Base-by-base conservation (phyloP, 768 basidiomycete species). In the Boletus sensibilis region DNA sequence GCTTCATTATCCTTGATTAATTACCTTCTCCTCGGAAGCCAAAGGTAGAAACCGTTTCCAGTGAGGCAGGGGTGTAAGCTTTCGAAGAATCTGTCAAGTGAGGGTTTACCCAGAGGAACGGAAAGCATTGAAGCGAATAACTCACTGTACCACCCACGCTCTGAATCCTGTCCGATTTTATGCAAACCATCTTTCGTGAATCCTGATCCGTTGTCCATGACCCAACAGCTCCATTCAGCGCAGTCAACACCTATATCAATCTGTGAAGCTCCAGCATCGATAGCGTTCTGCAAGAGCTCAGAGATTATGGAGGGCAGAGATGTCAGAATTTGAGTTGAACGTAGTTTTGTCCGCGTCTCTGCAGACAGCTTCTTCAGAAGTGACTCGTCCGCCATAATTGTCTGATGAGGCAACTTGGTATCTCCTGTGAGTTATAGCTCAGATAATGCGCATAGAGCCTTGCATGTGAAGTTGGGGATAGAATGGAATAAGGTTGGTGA, bases 1-100 rank as follows among this genome's bases (percentile, higher is more conserved):
- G 50, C 44, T 23, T 51, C 43, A 27, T 50, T 37, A 27, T 43
- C n/a, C 40, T 21, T 39, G 23, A 50, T 44, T 21, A 23, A 57
- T 59, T 63, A 91, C 94, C 94, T 88, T 98, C 95, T 37, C 95
- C 94, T 62, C 95, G 84, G 74, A 93, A 96, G 0, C 95, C 94
- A 74, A 94, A 95, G 3, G 88, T 88, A 14, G 80, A 78, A 39
- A 80, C 63, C 4, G 78, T 72, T 53, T 79, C 78, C 50, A 87
- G 66, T 1, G 81, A 78, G 47, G 77, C 75, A 38, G 75, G 69
- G 1, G 74, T 72, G 68, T 87, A 85, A 23, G 79, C 77, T 71
- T 94, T 94, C 5, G 90, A 92, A 5, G 88, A 87, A 56, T 79
- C 91, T 93, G 66, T 33, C 51, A 43, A 16, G 42, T 13, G 20